Conservation (phyloP, 192 early-diverging fungal species). For the Chytriomyces sp. region DNA sequence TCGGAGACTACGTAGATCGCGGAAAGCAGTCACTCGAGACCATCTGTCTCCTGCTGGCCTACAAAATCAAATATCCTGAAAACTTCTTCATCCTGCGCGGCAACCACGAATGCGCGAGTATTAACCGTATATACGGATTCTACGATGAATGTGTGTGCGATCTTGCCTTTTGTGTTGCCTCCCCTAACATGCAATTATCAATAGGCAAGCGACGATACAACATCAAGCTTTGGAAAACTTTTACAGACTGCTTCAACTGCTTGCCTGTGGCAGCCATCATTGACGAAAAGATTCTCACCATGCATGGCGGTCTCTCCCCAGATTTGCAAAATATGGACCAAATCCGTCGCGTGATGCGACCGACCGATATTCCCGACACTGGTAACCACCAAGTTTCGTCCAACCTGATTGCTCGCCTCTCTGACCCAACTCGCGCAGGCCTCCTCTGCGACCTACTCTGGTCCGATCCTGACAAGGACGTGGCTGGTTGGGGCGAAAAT, state of each 20-base stretch:
- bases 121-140: slow-evolving; percentile 97
- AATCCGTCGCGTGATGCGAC: slow-evolving; percentile 93
- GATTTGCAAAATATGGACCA: slow-evolving; percentile 97
- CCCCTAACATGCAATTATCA: no score
- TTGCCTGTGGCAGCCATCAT: slow-evolving; percentile 94
- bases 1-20: slow-evolving; percentile 97
- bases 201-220: slow-evolving; percentile 97
- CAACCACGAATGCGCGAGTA: slow-evolving; percentile 97
- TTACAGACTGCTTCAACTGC: slow-evolving; percentile 98
- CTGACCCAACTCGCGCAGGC: no score
- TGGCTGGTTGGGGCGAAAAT: slow-evolving; percentile 94
- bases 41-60: slow-evolving; percentile 95
- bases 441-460: slow-evolving; percentile 93
- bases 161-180: neutral
- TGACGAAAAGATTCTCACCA: slow-evolving; percentile 97
- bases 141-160: slow-evolving; percentile 87
- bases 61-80: slow-evolving; percentile 99
- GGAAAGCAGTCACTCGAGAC: slow-evolving; percentile 98
- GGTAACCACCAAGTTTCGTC: no score
- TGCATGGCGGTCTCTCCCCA: slow-evolving; percentile 97
- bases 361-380: slow-evolving; percentile 96
- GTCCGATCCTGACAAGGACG: slow-evolving; percentile 97
- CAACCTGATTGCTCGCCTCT: no score
- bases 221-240: slow-evolving; percentile 99
- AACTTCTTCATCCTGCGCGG: slow-evolving; percentile 99